phyloP scores from a whole-genome alignment of 345 rosid genomes.

The Citrus medica region DNA sequence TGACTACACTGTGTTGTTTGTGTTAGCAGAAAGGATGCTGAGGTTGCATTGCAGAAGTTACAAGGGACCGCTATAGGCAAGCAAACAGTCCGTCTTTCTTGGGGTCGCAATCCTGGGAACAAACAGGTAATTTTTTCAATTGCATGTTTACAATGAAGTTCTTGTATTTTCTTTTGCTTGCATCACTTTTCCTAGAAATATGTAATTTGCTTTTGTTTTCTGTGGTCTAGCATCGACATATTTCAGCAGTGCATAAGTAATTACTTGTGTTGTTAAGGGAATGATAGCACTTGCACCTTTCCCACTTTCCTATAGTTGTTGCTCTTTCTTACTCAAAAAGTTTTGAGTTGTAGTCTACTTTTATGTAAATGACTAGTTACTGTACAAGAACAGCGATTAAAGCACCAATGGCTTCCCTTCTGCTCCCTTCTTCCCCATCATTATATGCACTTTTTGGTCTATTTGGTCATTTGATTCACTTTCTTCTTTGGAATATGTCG shows the following conservation, averaged over 20 bases:
- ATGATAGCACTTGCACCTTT: neutral
- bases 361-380: neutral
- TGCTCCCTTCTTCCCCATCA: neutral
- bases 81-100: conserved; percentile 91
- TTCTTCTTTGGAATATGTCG: conserved; percentile 1
- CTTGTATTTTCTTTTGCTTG: neutral
- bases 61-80: conserved; percentile 81
- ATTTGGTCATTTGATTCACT: neutral
- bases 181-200: neutral
- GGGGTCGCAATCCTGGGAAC: conserved; percentile 88
- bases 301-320: neutral
- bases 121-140: conserved; percentile 55
- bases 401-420: neutral
- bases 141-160: neutral
- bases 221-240: neutral
- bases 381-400: neutral
- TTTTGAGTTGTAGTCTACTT: neutral
- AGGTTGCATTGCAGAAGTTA: conserved; percentile 72
- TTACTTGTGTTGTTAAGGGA: neutral
- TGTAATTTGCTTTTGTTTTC: neutral
- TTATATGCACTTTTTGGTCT: neutral
- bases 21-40: conserved; percentile 73
- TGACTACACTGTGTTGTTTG: conserved; percentile 7
- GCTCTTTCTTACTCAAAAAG: neutral
- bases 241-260: neutral